Evolutionary conservation across 768 basidiomycete genomes (phyloP), one percentile per base, ranked within the genome.

Genomic region (Pulveroboletus sp.): DNA sequence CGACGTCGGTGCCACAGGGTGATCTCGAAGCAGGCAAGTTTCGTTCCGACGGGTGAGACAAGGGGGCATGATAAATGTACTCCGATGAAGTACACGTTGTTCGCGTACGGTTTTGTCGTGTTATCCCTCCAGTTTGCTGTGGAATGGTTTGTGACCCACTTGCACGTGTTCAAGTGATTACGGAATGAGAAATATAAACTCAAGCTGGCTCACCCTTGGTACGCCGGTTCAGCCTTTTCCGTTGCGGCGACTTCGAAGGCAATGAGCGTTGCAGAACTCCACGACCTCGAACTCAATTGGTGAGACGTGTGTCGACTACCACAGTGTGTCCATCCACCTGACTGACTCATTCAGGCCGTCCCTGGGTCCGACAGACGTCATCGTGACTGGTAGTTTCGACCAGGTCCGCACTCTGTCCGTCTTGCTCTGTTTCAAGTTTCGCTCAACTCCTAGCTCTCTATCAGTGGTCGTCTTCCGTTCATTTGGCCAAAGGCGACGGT

Each of bases 371-470:
- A 71, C 61, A 41, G 66, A 72, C 41, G 86, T 89, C 53, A 76
- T 87, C 61, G 78, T 84, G 49, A 88, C 86, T 19, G 89, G 89
- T 31, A 78, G 83, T 26, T 91, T 90, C 64, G 88, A 91, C 74
- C 70, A 85, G 68, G 88, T 87, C 63, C 55, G 81, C 53, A 24
- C 41, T 17, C 27, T n/a, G 22, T 39, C 49, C 48, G 7, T 55
- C 39, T 37, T 45, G 5, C 8, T 30, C 31, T 35, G 8, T 26
- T n/a, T 10, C 39, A 24, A 26, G 31, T 24, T 14, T 24, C 19
- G 22, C 57, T 63, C 34, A 60, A 31, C 17, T 22, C 19, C 11
- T 8, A 19, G 19, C 8, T 23, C 20, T 23, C 16, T n/a, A n/a
- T n/a, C 5, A 86, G 85, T 88, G 85, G 85, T 73, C 81, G 23